Conservation (phyloP, 2,329 filamentous ascomycete species). For the Fusarium sarcochroum region DNA sequence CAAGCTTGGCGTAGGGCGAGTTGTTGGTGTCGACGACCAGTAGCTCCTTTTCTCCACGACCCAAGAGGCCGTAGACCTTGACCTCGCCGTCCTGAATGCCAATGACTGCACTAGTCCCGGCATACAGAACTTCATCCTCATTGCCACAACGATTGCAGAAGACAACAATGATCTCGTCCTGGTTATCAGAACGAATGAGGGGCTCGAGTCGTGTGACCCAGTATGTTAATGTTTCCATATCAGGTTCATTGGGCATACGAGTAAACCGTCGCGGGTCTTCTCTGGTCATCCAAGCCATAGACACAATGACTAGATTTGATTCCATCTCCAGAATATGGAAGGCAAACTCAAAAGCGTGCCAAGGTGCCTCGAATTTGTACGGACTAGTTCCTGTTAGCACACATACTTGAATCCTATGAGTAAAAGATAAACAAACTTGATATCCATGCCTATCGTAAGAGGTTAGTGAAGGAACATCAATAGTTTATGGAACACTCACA, state of each 20-base stretch:
- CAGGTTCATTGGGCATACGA: conserved; percentile 69
- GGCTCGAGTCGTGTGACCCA: conserved; percentile 82
- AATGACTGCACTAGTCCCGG: conserved; percentile 80
- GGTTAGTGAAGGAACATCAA: not conserved
- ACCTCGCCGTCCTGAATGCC: conserved; percentile 76
- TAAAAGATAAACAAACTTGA: conserved; percentile 64
- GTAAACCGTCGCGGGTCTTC: conserved; percentile 64
- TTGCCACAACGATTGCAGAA: conserved; percentile 79
- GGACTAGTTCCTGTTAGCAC: conserved; percentile 46
- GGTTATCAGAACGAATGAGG: conserved; percentile 64
- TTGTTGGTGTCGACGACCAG: conserved; percentile 75
- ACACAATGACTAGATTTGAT: conserved; percentile 76
- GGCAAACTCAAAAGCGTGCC: conserved; percentile 60
- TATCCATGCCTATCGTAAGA: conserved; percentile 59
- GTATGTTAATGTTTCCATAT: conserved; percentile 80
- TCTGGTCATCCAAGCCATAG: conserved; percentile 83
- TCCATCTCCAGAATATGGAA: conserved; percentile 69
- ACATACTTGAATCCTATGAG: not conserved
- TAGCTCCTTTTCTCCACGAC: conserved; percentile 77
- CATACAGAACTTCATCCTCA: conserved; percentile 77
- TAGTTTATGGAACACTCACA: conserved; percentile 53
- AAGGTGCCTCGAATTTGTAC: conserved; percentile 57
- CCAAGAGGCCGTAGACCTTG: conserved; percentile 77
- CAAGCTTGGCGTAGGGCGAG: conserved; percentile 62
- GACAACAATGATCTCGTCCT: conserved; percentile 75